These are phyloP conservation scores for Cucurbita moschata DNA, from an alignment of 306 rosid species.

Conservation along the genomic window DNA sequence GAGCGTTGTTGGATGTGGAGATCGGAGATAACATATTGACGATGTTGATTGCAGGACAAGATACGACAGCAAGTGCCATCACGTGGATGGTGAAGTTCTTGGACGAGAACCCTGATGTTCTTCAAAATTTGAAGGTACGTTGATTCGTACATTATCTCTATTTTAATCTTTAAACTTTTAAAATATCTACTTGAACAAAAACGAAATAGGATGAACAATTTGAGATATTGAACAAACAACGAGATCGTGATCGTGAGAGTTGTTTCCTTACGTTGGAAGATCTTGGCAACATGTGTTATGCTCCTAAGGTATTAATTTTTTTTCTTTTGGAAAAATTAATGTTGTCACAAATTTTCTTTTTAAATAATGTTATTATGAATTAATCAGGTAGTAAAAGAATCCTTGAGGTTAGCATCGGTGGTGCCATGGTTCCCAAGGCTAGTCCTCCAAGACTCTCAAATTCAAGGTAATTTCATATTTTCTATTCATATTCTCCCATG, in stretches of 20 bases:
- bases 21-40: conserved; percentile 71
- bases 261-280: conserved; percentile 37
- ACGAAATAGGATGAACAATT: conserved; percentile 50
- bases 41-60: conserved; percentile 69
- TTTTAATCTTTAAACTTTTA: no score
- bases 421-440: conserved; percentile 84
- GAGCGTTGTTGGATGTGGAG: conserved; percentile 39
- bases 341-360: neutral
- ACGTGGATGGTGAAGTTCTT: conserved; percentile 87
- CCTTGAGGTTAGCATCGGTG: conserved; percentile 67
- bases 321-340: neutral
- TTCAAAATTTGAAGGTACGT: conserved; percentile 32
- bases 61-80: conserved; percentile 71
- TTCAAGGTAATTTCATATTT: conserved; percentile 32
- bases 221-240: conserved; percentile 17
- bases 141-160: neutral
- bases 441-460: conserved; percentile 52
- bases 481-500: neutral
- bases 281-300: conserved; percentile 54
- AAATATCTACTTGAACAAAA: neutral
- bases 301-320: conserved; percentile 32
- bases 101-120: conserved; percentile 52
- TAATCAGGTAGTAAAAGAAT: conserved; percentile 37
- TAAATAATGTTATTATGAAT: no score
- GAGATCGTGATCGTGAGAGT: neutral